Evolutionary conservation across 2,329 filamentous ascomycete genomes (phyloP).

Genomic region (Dothistroma pini): DNA sequence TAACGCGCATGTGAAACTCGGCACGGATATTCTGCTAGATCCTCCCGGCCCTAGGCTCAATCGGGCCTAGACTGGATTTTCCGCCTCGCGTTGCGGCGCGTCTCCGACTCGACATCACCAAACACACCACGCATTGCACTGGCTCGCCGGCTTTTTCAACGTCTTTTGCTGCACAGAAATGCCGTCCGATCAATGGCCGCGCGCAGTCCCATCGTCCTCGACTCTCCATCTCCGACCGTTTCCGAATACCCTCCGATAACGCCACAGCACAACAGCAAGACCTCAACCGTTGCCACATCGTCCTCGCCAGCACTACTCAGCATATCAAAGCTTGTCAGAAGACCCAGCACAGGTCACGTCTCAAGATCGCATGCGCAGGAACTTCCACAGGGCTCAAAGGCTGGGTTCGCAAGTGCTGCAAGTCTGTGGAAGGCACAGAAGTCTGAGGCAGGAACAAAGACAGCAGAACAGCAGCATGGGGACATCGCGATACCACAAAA

Average conservation of each 20-base stretch:
- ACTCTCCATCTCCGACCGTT: slow-evolving; percentile 23
- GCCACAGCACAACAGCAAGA: slow-evolving; percentile 14
- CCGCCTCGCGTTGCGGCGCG: neutral
- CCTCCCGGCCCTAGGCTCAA: neutral
- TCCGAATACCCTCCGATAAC: slow-evolving; percentile 20
- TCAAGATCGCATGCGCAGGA: slow-evolving; percentile 15
- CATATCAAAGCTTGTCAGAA: slow-evolving; percentile 15
- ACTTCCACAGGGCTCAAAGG: slow-evolving; percentile 9
- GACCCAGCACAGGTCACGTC: neutral
- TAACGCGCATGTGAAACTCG: neutral
- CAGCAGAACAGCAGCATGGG: neutral
- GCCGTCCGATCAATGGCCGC: slow-evolving; percentile 16
- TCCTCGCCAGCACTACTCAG: slow-evolving; percentile 22
- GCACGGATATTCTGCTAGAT: neutral
- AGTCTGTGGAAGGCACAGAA: slow-evolving; percentile 11
- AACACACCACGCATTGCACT: neutral
- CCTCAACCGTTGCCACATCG: slow-evolving; percentile 5
- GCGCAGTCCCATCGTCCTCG: slow-evolving; percentile 23
- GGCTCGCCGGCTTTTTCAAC: neutral
- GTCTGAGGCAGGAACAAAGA: neutral
- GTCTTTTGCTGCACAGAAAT: slow-evolving; percentile 13
- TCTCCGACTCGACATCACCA: neutral
- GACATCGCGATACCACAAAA: neutral
- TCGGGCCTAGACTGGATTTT: neutral
- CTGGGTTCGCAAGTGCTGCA: slow-evolving; percentile 19